These are phyloP conservation scores for Lachancea quebecensis DNA, from an alignment of 805 yeast genomes.

Conservation along the genomic window DNA sequence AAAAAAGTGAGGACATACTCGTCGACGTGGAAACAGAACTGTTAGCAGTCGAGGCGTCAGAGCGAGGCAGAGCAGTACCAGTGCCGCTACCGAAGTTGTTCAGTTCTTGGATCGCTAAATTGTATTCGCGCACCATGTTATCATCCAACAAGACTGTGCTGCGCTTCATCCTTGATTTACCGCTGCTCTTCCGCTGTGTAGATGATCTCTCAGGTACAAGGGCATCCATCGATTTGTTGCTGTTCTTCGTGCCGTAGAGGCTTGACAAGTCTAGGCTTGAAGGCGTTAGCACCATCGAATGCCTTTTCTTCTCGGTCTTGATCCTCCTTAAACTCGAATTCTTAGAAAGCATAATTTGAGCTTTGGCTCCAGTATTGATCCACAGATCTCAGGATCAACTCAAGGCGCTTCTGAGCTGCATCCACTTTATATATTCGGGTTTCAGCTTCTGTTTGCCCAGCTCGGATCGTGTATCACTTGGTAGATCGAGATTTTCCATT, in stretches of 20 bases:
- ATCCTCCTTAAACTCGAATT: neutral
- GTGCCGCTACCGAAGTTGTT: constrained; percentile 1
- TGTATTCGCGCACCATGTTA: constrained; percentile 23
- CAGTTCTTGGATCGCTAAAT: constrained; percentile 17
- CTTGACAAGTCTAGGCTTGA: constrained; percentile 3
- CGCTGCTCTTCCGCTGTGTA: neutral
- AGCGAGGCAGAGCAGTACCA: too few relatives aligned
- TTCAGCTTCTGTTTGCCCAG: too few relatives aligned
- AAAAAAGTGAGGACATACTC: constrained; percentile 17
- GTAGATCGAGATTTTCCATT: neutral
- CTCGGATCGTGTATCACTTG: neutral
- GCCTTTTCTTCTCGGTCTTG: constrained; percentile 16
- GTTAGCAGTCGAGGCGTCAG: too few relatives aligned
- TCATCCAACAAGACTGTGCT: constrained; percentile 25
- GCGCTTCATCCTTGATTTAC: constrained; percentile 14
- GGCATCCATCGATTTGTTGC: constrained; percentile 3
- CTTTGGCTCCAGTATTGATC: too few relatives aligned
- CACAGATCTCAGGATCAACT: too few relatives aligned
- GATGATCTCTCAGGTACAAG: neutral
- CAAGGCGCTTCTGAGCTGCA: too few relatives aligned
- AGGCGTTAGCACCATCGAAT: constrained; percentile 19
- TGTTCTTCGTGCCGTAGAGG: constrained; percentile 1
- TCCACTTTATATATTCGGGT: too few relatives aligned
- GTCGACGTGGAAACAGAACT: constrained; percentile 7
- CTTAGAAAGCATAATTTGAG: neutral